Conservation (phyloP, 2,329 filamentous ascomycete species). For the Helotiales sp. region DNA sequence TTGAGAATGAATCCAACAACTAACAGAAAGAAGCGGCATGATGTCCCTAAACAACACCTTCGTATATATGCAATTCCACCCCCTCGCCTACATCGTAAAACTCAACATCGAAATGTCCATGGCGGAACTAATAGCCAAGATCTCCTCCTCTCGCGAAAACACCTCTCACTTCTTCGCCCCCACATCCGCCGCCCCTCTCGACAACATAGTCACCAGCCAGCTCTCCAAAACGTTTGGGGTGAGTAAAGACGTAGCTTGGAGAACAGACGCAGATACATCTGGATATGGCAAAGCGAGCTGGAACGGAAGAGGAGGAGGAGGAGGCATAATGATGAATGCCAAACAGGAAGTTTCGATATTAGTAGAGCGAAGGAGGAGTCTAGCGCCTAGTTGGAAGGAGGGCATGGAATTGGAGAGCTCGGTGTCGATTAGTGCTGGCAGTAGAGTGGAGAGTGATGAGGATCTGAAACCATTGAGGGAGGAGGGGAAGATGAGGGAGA, state of each 20-base stretch:
- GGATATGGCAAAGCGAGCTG: neutral
- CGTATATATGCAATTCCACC: conserved; percentile 41
- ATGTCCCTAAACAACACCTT: conserved; percentile 4
- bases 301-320: neutral
- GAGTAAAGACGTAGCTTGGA: neutral
- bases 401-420: neutral
- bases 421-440: neutral
- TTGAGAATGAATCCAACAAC: no score
- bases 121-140: conserved; percentile 40
- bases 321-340: neutral
- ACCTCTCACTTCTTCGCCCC: neutral
- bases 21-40: no score
- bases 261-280: neutral
- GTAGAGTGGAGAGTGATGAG: neutral
- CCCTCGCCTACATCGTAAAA: conserved; percentile 43
- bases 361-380: neutral
- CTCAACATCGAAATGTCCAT: conserved; percentile 47
- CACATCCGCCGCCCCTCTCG: neutral
- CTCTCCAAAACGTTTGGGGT: conserved; percentile 8
- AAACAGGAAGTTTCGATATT: neutral
- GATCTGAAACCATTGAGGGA: neutral
- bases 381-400: neutral
- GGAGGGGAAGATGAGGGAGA: neutral
- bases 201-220: neutral
- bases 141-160: conserved; percentile 12